phyloP scores from a whole-genome alignment of 768 basidiomycete species.

The Fistulinella prunicolor region DNA sequence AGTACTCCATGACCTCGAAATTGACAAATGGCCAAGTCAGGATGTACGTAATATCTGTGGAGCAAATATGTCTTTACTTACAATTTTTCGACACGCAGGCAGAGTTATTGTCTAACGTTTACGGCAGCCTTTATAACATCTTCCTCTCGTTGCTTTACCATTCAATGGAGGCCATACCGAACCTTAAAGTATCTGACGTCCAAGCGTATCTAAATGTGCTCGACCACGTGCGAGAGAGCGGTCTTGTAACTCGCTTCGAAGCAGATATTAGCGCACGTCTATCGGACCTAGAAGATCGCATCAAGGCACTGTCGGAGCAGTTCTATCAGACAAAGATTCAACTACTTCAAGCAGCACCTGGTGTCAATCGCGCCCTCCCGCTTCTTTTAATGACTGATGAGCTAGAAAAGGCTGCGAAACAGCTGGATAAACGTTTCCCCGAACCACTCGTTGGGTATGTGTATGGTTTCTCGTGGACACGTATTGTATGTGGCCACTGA shows the following conservation, averaged over 20 bases:
- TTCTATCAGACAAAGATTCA: conserved; percentile 63
- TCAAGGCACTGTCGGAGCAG: conserved; percentile 55
- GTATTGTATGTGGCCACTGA: not conserved
- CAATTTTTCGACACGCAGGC: conserved; percentile 38
- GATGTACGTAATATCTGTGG: conserved; percentile 59
- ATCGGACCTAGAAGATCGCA: conserved; percentile 62
- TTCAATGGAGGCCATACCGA: conserved; percentile 71
- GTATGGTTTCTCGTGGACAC: too few species aligned
- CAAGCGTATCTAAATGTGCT: conserved; percentile 63
- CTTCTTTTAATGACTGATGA: conserved; percentile 84
- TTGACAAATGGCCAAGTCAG: conserved; percentile 73
- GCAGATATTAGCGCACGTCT: conserved; percentile 70
- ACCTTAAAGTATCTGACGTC: conserved; percentile 68
- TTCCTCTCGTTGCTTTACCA: conserved; percentile 86
- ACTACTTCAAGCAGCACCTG: conserved; percentile 64
- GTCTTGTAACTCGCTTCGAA: conserved; percentile 68
- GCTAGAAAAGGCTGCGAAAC: conserved; percentile 81
- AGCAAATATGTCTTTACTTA: conserved; percentile 4
- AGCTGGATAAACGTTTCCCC: conserved; percentile 83
- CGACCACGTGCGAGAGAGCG: conserved; percentile 67
- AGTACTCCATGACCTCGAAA: conserved; percentile 65
- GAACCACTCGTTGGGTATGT: conserved; percentile 76
- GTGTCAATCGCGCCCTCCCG: conserved; percentile 79
- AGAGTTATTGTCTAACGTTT: conserved; percentile 65
- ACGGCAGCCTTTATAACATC: conserved; percentile 77